Conservation (phyloP, 352 stramenopile genomes). For the Phytophthora pistaciae region DNA sequence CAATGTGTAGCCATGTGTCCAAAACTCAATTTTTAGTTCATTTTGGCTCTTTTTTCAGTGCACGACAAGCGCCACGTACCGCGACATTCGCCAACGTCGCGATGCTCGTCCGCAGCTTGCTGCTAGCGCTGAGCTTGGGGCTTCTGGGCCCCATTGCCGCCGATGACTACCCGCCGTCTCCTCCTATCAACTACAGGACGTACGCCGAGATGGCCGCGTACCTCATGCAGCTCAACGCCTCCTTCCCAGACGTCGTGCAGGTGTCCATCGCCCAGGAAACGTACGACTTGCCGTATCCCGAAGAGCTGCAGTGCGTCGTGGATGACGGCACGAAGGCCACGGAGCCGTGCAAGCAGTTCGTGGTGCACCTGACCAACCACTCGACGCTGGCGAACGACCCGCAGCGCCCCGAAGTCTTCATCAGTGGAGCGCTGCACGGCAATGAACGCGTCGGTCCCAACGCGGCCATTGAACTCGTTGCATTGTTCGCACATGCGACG, state of each 20-base stretch:
- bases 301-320: conserved; percentile 68
- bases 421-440: conserved; percentile 97
- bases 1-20: conserved; percentile 18
- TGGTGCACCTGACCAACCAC: conserved; percentile 92
- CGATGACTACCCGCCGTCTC: conserved; percentile 11
- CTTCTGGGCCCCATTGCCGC: conserved; percentile 1
- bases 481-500: conserved; percentile 83
- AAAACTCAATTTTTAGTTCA: background rate
- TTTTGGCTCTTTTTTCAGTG: conserved; percentile 17
- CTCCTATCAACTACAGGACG: conserved; percentile 57
- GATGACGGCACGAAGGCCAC: conserved; percentile 46
- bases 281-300: conserved; percentile 80
- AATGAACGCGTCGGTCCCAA: conserved; percentile 95
- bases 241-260: conserved; percentile 81
- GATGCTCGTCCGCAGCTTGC: conserved; percentile 20
- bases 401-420: conserved; percentile 94
- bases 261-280: conserved; percentile 86
- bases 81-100: background rate
- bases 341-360: conserved; percentile 81
- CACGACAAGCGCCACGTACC: conserved; percentile 24
- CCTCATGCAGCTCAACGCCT: conserved; percentile 74
- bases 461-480: conserved; percentile 90
- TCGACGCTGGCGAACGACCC: conserved; percentile 73
- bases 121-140: conserved; percentile 17
- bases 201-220: conserved; percentile 78